Percentiles rank a stretch among this genome's conserved stretches.
phyloP scores from a whole-genome alignment of 139 green algal genomes.

The Pleodorina starrii region DNA sequence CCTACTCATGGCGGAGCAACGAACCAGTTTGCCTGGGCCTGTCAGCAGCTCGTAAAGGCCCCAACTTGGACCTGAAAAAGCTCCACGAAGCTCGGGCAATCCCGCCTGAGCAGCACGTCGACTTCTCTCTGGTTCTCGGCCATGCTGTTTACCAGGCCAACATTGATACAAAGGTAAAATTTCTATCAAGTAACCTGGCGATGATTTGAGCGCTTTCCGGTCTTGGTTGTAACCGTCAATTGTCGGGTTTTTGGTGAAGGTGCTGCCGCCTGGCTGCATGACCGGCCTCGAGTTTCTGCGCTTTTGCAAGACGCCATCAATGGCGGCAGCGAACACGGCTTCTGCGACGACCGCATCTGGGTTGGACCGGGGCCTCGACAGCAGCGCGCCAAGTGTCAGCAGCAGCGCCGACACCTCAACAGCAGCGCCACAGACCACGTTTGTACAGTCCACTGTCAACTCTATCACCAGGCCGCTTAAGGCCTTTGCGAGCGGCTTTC shows the following conservation, averaged over 20 bases:
- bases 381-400: background rate
- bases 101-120: background rate
- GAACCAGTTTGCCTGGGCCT: constrained; percentile 9
- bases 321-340: background rate
- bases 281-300: constrained; percentile 18
- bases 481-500: constrained; percentile 1
- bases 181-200: background rate
- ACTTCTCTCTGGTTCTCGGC: background rate
- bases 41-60: background rate
- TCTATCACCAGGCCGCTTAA: background rate
- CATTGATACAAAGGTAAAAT: background rate
- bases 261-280: constrained; percentile 11
- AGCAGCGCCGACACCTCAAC: background rate
- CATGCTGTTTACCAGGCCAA: constrained; percentile 5
- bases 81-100: constrained; percentile 19
- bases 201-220: too few species aligned
- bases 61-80: background rate
- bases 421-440: background rate
- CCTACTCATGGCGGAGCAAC: background rate
- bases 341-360: background rate
- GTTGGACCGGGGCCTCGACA: too few species aligned
- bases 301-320: background rate
- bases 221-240: too few species aligned
- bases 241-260: background rate
- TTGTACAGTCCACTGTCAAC: background rate